A percentile compares a stretch with the other conserved stretches of the same genome.
phyloP scores from a whole-genome alignment of 2,329 filamentous ascomycete species.

The Penicillium occitanis region DNA sequence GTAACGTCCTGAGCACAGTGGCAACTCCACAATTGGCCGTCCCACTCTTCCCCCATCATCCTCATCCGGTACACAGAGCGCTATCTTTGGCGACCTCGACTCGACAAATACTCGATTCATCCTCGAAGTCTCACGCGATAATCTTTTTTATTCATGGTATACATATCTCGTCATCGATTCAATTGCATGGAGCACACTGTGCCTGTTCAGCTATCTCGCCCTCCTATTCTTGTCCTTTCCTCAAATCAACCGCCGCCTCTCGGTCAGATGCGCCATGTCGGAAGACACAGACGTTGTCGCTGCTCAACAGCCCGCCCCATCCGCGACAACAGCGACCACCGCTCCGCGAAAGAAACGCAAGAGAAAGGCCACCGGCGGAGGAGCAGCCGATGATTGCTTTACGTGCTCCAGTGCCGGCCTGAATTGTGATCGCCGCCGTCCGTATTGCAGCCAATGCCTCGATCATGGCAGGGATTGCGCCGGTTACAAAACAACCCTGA shows the following conservation, averaged over 20 bases:
- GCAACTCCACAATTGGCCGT: conserved; percentile 11
- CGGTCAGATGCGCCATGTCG: conserved; percentile 21
- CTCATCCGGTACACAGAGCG: background rate
- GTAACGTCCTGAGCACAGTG: background rate
- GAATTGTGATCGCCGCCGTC: conserved; percentile 86
- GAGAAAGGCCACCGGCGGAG: conserved; percentile 76
- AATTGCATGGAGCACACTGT: background rate
- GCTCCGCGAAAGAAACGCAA: conserved; percentile 69
- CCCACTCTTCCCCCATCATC: conserved; percentile 8
- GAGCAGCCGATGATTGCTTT: conserved; percentile 93
- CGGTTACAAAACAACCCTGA: conserved; percentile 94
- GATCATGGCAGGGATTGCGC: conserved; percentile 90
- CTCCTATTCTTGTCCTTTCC: background rate
- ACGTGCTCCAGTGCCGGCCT: conserved; percentile 79
- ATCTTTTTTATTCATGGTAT: background rate
- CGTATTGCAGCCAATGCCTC: conserved; percentile 93
- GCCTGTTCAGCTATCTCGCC: background rate
- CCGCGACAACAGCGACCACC: conserved; percentile 29
- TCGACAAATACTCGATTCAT: background rate
- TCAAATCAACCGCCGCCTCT: background rate
- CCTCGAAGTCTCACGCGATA: background rate
- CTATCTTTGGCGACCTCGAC: background rate
- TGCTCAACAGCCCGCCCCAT: conserved; percentile 25
- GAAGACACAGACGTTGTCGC: conserved; percentile 21
- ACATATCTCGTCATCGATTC: background rate